Conservation (phyloP, 2,329 filamentous ascomycete genomes). For the Cladophialophora exuberans region DNA sequence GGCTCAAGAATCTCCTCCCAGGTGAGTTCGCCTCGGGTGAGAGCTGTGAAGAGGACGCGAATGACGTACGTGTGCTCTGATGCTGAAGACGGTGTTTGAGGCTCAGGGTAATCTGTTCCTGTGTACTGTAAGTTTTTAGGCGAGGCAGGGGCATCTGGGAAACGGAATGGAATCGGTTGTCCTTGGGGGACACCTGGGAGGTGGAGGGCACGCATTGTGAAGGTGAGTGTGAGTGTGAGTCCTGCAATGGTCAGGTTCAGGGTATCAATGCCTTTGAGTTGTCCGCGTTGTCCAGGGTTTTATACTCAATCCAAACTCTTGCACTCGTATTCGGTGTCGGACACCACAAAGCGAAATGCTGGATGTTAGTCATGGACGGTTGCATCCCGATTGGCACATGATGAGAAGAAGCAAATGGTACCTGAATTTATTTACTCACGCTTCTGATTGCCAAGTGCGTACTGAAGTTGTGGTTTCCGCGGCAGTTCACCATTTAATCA, state of each 20-base stretch:
- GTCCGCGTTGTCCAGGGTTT: no score
- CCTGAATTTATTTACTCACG: not conserved
- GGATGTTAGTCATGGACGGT: not conserved
- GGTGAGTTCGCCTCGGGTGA: constrained; percentile 44
- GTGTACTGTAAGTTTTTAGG: constrained; percentile 40
- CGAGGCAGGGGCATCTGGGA: constrained; percentile 22
- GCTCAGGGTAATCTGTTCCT: constrained; percentile 40
- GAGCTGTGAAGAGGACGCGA: constrained; percentile 44
- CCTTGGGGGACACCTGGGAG: constrained; percentile 13
- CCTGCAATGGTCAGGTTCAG: no score
- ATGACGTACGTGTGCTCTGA: constrained; percentile 42
- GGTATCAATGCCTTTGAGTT: no score
- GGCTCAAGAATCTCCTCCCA: constrained; percentile 32
- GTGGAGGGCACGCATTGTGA: constrained; percentile 16
- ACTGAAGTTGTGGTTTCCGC: no score
- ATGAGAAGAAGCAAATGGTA: not conserved
- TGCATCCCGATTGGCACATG: not conserved
- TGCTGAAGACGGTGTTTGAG: constrained; percentile 30
- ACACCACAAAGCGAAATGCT: not conserved
- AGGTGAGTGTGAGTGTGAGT: not conserved
- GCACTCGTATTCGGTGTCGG: constrained; percentile 1
- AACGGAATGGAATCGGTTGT: constrained; percentile 9
- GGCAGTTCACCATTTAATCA: no score
- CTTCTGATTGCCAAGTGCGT: no score
- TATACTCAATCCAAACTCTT: no score